Evolutionary conservation across 768 basidiomycete genomes (phyloP).

Genomic region (Suillus bovinus): DNA sequence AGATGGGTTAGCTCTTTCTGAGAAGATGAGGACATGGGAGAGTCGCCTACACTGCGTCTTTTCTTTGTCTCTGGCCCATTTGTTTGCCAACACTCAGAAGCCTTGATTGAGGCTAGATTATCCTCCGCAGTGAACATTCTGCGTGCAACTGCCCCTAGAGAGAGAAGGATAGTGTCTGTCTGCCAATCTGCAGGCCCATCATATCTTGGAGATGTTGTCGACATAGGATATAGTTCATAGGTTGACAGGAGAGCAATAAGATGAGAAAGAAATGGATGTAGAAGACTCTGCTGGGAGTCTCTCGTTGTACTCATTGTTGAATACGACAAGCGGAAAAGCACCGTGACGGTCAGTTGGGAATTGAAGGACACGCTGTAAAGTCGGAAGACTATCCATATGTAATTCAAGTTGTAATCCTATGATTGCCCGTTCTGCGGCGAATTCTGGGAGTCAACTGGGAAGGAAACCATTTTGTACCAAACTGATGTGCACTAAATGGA

Average conservation of each 20-base stretch:
- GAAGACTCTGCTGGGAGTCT: conserved; percentile 20
- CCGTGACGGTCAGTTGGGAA: not conserved
- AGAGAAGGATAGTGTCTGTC: conserved; percentile 56
- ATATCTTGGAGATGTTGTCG: conserved; percentile 53
- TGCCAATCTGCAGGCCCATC: conserved; percentile 59
- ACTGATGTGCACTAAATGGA: no score
- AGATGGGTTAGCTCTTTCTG: conserved; percentile 24
- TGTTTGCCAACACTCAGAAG: conserved; percentile 32
- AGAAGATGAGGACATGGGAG: conserved; percentile 34
- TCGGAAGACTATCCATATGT: conserved; percentile 3
- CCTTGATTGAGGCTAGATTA: conserved; percentile 40
- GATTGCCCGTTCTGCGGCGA: conserved; percentile 1
- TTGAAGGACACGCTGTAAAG: not conserved
- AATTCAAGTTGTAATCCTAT: conserved; percentile 9
- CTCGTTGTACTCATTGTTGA: conserved; percentile 37
- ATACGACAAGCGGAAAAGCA: conserved; percentile 16
- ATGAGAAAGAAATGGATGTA: conserved; percentile 49
- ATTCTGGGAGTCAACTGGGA: no score
- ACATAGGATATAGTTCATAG: conserved; percentile 54
- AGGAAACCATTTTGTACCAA: no score
- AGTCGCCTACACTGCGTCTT: conserved; percentile 41
- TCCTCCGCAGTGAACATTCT: conserved; percentile 61
- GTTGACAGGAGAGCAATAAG: conserved; percentile 59
- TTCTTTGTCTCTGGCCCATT: conserved; percentile 46
- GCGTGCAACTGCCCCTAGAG: conserved; percentile 48